Evolutionary conservation across 2,329 filamentous ascomycete species (phyloP), one percentile per base, ranked within the genome.

Genomic region (Cytospora mali): DNA sequence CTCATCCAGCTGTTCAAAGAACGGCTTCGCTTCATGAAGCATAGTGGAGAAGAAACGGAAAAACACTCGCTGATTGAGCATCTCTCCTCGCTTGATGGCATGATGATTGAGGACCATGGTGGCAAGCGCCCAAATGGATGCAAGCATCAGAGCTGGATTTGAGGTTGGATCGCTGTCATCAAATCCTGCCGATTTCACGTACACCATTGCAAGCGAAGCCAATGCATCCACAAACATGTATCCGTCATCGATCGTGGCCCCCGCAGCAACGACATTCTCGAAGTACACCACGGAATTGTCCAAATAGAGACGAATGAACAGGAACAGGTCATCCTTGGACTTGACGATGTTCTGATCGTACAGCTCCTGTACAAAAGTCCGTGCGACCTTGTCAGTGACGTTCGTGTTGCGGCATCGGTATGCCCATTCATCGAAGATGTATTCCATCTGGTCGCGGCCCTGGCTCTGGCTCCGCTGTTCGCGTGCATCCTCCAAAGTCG

Each of bases 371-470:
- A 97, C 85, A 75, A 98, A 98, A 1, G 91, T 85, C 6, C 84
- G 79, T 59, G 88, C 81, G 0, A 88, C 85, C 71, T 89, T 90
- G 66, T 92, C 89, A 4, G 89, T 88, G 4, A 89, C 86, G 68
- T 88, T 87, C n/a, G 87, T 84, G 69, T 92, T 91, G 74, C 90
- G 90, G 77, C 84, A 89, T 9, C 97, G 84, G 64, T 89, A 88
- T 29, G 94, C 85, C 95, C 95, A 99, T 77, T 99, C 95, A 50
- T 94, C 93, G 71, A 99, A 97, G 23, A 97, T 84, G 72, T 99
- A 98, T 69, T 96, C 92, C 76, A 96, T 87, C 74, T 97, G 92
- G 25, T 83, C 85, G 31, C 81, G 77, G 58, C 81, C 75, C 60
- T 81, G 75, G 67, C 82, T 80, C 56, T 79, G 73, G 65, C 73